Percentiles rank a stretch among this genome's conserved stretches.
Evolutionary conservation across 352 stramenopile genomes (phyloP).

Genomic region (Globisporangium nunn): DNA sequence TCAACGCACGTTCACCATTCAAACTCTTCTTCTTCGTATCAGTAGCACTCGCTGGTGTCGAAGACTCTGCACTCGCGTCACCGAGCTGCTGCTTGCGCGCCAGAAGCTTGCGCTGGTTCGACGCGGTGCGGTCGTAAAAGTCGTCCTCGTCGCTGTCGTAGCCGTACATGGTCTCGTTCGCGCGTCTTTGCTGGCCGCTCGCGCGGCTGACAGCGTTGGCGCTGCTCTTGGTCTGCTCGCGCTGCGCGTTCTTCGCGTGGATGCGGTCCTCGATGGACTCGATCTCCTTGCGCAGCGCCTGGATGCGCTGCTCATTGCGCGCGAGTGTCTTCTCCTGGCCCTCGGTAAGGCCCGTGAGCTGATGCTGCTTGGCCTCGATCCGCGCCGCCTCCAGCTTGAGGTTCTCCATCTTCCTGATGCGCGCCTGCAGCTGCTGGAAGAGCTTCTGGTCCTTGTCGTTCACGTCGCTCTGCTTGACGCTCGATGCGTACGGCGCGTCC

Average conservation of each 20-base stretch:
- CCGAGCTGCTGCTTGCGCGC: slow-evolving; percentile 24
- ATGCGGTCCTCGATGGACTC: slow-evolving; percentile 46
- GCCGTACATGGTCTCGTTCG: slow-evolving; percentile 29
- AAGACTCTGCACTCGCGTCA: neutral
- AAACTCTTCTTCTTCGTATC: neutral
- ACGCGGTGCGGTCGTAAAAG: slow-evolving; percentile 68
- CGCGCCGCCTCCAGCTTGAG: slow-evolving; percentile 52
- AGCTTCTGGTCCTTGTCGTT: slow-evolving; percentile 69
- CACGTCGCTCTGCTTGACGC: slow-evolving; percentile 32
- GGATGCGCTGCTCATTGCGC: slow-evolving; percentile 58
- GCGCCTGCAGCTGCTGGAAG: slow-evolving; percentile 70
- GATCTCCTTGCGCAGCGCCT: slow-evolving; percentile 58
- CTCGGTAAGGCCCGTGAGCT: slow-evolving; percentile 47
- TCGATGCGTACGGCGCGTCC: slow-evolving; percentile 44
- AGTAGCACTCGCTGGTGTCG: neutral
- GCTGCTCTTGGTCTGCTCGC: slow-evolving; percentile 20
- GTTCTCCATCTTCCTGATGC: slow-evolving; percentile 83
- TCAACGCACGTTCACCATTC: slow-evolving; percentile 27
- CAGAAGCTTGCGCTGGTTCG: slow-evolving; percentile 43
- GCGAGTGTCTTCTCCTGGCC: slow-evolving; percentile 53
- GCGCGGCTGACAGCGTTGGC: neutral
- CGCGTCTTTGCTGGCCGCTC: slow-evolving; percentile 13
- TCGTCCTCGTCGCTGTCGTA: slow-evolving; percentile 75
- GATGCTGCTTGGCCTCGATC: slow-evolving; percentile 70
- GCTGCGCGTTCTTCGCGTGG: slow-evolving; percentile 44